Conservation (phyloP, 108 stramenopile genomes). For the Skeletonema menzelii region DNA sequence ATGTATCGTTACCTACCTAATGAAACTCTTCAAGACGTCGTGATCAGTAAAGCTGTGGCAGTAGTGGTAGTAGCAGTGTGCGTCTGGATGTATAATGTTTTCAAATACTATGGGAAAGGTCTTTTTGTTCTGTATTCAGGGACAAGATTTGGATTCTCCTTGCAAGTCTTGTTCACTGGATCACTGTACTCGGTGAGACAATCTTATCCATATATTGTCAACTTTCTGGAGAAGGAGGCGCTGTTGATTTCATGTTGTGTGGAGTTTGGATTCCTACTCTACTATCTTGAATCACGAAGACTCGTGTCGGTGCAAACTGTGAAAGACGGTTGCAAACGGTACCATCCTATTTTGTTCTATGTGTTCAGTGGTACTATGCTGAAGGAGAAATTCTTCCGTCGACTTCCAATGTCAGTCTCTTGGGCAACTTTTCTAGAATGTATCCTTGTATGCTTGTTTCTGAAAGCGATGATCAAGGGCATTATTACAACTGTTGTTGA, state of each 20-base stretch:
- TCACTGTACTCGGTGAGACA: background rate
- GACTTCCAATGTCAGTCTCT: background rate
- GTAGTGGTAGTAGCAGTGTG: background rate
- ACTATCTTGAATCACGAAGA: constrained; percentile 29
- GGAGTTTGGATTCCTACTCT: constrained; percentile 30
- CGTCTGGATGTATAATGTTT: background rate
- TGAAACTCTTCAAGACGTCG: background rate
- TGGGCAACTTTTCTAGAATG: background rate
- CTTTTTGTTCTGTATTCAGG: background rate
- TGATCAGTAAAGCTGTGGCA: background rate
- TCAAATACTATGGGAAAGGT: background rate
- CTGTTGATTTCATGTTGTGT: constrained; percentile 20
- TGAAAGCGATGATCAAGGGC: background rate
- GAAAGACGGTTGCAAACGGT: constrained; percentile 19
- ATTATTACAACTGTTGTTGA: background rate
- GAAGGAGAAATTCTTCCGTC: background rate
- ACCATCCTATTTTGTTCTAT: constrained; percentile 7
- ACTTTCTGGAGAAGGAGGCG: constrained; percentile 23
- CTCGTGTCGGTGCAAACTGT: constrained; percentile 21
- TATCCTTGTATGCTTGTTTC: background rate
- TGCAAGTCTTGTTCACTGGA: background rate
- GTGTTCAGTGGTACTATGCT: background rate
- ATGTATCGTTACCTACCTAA: constrained; percentile 4
- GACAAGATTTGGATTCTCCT: background rate
- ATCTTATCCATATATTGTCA: background rate